Base-by-base conservation (phyloP, 2,329 filamentous ascomycete species). In the Colletotrichum sansevieriae region DNA sequence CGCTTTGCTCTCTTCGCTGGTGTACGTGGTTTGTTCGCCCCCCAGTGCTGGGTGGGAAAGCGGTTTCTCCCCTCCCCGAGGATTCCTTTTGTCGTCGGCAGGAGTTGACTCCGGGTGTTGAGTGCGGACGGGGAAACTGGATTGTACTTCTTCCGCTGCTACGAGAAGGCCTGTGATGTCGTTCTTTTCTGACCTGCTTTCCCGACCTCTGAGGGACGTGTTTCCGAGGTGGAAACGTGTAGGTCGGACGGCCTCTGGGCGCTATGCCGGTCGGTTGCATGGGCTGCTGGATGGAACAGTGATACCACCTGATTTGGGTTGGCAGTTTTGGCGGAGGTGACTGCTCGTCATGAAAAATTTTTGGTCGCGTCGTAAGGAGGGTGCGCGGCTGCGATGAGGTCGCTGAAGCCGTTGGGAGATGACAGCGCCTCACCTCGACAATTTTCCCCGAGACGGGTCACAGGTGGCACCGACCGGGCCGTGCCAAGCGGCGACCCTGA, bases 211-310 rank as follows among this genome's bases (percentile, higher is more conserved):
- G 11, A 39, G 37, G 4, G 13, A 69, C 66, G 62, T 69, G 66
- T 69, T 63, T 65, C 55, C 60, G 61, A 54, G 46, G 39, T 59
- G 47, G 54, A 47, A 10, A 54, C 52, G 37, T 60, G 60, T 55
- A 56, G 37, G 39, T 35, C 47, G 43, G 47, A n/a, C 44, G 35
- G 60, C 43, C 9, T 29, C 35, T 68, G 59, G 39, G 55, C 65
- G 55, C 61, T 54, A 46, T 13, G 55, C 62, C 37, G 47, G 47
- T 55, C 39, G n/a, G 39, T 47, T 47, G n/a, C n/a, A 43, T 11
- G 20, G 52, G 20, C 22, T 18, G 41, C 20, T 33, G 13, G 6
- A 39, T 39, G 3, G 12, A 18, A 29, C 9, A 29, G 3, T 7
- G 29, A 9, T 29, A 29, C 29, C 29, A 9, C 29, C 9, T 8